These are phyloP conservation scores for Tetrastigma voinierianum DNA, from an alignment of 164 flowering plant genomes.

Conservation along the genomic window DNA sequence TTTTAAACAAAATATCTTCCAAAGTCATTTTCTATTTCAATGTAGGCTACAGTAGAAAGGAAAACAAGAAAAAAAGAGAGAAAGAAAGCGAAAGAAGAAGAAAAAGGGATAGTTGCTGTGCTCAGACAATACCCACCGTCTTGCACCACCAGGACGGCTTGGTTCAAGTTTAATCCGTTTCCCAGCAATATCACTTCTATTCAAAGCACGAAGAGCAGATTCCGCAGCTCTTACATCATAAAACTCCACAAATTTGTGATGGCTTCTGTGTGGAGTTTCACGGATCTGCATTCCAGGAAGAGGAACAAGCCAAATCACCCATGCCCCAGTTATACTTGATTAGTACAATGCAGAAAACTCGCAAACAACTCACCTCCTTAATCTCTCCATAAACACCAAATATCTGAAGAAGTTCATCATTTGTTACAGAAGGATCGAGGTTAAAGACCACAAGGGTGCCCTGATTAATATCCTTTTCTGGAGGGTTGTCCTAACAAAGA, in stretches of 20 bases:
- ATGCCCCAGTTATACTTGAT: neutral
- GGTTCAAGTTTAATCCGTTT: conserved; percentile 33
- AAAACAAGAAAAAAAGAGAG: neutral
- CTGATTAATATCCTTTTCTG: conserved; percentile 65
- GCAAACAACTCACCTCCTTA: conserved; percentile 52
- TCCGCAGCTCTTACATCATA: conserved; percentile 39
- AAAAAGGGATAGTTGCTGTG: neutral
- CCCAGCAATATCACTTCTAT: conserved; percentile 48
- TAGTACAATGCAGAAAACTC: neutral
- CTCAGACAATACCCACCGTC: conserved; percentile 30
- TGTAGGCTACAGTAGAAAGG: neutral
- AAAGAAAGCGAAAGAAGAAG: neutral
- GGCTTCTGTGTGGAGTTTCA: conserved; percentile 48
- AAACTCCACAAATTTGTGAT: conserved; percentile 32
- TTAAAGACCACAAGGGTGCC: conserved; percentile 63
- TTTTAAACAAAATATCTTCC: neutral
- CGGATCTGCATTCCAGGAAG: conserved; percentile 43
- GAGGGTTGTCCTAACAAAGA: conserved; percentile 51
- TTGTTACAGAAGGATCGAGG: conserved; percentile 69
- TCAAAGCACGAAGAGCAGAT: conserved; percentile 64
- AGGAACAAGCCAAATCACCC: neutral
- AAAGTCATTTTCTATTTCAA: neutral
- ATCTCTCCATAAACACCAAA: conserved; percentile 77
- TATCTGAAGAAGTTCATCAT: conserved; percentile 58
- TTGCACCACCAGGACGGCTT: conserved; percentile 33